Conservation (phyloP, 106 monocot genomes). For the Apostasia shenzhenica region DNA sequence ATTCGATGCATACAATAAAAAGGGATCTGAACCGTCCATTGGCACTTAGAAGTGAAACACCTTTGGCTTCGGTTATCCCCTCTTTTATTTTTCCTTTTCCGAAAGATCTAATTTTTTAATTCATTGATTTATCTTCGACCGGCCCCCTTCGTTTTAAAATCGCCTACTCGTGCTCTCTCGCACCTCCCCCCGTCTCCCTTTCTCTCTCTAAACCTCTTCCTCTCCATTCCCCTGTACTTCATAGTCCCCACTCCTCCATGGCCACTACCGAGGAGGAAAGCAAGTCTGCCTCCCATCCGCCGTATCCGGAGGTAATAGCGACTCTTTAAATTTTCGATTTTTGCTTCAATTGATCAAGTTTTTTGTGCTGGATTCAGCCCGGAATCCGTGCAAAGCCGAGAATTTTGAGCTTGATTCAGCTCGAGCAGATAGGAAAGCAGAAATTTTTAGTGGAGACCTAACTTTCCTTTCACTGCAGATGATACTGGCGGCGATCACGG, state of each 20-base stretch:
- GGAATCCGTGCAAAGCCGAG: background rate
- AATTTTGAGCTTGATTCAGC: background rate
- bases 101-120: background rate
- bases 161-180: background rate
- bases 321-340: background rate
- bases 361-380: too few species aligned
- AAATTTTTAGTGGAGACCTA: too few species aligned
- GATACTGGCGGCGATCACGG: constrained; percentile 61
- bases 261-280: background rate
- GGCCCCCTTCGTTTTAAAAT: background rate
- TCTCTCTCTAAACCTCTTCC: background rate
- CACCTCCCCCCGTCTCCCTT: background rate
- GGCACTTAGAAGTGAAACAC: background rate
- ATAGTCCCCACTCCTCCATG: background rate
- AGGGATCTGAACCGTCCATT: constrained; percentile 1
- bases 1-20: background rate
- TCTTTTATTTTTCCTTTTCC: constrained; percentile 2
- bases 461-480: constrained; percentile 27
- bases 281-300: background rate
- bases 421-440: too few species aligned
- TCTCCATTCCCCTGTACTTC: background rate
- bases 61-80: constrained; percentile 1
- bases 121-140: background rate
- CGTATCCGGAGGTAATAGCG: constrained; percentile 1
- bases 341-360: too few species aligned